These are phyloP conservation scores for Quercus dentata DNA, from an alignment of 306 rosid genomes.

Conservation along the genomic window DNA sequence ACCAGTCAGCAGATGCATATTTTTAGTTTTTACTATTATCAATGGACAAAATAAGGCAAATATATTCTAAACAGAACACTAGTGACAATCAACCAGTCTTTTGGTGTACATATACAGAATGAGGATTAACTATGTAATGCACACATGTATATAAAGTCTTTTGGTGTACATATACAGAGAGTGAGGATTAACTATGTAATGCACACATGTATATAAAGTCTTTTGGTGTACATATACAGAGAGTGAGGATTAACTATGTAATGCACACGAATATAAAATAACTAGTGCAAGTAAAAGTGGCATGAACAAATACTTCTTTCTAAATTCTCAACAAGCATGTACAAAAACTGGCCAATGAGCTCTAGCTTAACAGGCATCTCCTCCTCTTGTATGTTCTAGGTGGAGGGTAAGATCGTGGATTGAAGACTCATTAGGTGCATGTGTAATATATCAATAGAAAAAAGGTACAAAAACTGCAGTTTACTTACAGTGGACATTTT, in stretches of 20 bases:
- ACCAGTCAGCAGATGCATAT: not conserved
- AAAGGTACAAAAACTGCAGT: not conserved
- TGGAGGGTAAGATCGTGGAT: too few relatives aligned
- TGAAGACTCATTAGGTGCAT: too few relatives aligned
- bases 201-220: not conserved
- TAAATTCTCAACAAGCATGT: not conserved
- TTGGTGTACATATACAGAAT: not conserved
- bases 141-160: not conserved
- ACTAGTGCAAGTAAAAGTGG: not conserved
- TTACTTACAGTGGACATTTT: constrained; percentile 12
- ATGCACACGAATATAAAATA: not conserved
- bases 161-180: not conserved
- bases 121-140: not conserved
- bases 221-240: not conserved
- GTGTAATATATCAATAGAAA: too few relatives aligned
- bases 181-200: not conserved
- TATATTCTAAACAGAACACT: not conserved
- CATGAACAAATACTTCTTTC: not conserved
- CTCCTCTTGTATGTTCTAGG: too few relatives aligned
- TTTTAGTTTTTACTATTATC: not conserved
- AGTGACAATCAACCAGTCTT: not conserved
- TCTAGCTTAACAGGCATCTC: too few relatives aligned
- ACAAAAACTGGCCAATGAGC: not conserved
- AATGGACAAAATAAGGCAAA: not conserved
- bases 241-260: not conserved